Percentiles rank a stretch among this genome's conserved stretches.
Conservation (phyloP, 2,329 filamentous ascomycete genomes). For the Colletotrichum cordylinicola region DNA sequence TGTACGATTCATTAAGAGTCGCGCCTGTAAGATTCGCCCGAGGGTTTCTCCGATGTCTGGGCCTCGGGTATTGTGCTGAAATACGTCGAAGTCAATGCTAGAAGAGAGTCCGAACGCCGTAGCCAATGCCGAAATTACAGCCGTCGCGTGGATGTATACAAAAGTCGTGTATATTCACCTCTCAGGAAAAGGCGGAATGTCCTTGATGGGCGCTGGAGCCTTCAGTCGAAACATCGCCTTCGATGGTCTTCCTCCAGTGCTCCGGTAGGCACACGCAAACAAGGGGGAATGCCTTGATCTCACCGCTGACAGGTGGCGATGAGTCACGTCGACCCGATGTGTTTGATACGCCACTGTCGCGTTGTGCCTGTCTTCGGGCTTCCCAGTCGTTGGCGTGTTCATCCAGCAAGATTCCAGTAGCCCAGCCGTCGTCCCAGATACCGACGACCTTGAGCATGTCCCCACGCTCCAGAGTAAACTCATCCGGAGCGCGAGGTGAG, state of each 20-base stretch:
- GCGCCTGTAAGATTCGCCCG: neutral
- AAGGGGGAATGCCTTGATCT: conserved; percentile 97
- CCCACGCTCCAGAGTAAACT: conserved; percentile 90
- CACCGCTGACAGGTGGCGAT: conserved; percentile 72
- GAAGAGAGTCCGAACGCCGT: conserved; percentile 38
- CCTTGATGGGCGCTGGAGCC: conserved; percentile 50
- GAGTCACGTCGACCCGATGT: conserved; percentile 67
- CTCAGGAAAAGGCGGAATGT: conserved; percentile 31
- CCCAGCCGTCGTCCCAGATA: conserved; percentile 99
- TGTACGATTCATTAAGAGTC: conserved; percentile 7
- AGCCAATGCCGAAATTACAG: conserved; percentile 37
- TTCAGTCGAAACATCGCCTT: conserved; percentile 80
- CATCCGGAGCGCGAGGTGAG: conserved; percentile 89
- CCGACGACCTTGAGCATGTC: conserved; percentile 98
- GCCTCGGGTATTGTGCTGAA: neutral
- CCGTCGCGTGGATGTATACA: conserved; percentile 27
- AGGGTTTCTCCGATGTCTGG: neutral
- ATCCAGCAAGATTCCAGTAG: conserved; percentile 84
- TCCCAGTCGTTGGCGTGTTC: conserved; percentile 92
- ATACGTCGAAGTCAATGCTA: conserved; percentile 1
- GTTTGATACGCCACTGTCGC: conserved; percentile 93
- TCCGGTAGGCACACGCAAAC: conserved; percentile 95
- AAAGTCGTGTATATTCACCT: conserved; percentile 16
- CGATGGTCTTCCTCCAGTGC: conserved; percentile 96
- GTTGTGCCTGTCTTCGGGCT: conserved; percentile 73